Evolutionary conservation across 2,329 filamentous ascomycete species (phyloP).

Genomic region (Endothia cerciana): DNA sequence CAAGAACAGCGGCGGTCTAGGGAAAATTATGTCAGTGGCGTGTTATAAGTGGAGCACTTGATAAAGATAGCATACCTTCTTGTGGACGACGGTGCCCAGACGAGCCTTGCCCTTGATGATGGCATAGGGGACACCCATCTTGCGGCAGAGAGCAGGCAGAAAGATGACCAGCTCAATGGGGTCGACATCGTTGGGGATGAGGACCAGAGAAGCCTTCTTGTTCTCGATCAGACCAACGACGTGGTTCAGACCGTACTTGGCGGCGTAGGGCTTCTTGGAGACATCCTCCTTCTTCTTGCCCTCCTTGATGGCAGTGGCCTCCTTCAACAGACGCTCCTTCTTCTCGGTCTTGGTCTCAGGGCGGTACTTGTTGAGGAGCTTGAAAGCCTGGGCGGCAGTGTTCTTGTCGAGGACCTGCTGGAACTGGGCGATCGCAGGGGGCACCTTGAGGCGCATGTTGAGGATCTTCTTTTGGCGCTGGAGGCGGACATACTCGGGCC

Average conservation of each 20-base stretch:
- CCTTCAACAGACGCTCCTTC: conserved; percentile 98
- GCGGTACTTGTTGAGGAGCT: conserved; percentile 99
- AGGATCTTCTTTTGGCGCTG: conserved; percentile 95
- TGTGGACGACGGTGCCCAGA: conserved; percentile 98
- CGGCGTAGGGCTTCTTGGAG: conserved; percentile 98
- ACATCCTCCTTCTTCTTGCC: conserved; percentile 99
- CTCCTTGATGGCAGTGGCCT: conserved; percentile 96
- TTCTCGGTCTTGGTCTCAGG: conserved; percentile 99
- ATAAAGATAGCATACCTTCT: conserved; percentile 71
- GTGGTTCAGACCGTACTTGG: conserved; percentile 99
- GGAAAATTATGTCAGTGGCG: conserved; percentile 26
- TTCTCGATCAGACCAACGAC: conserved; percentile 97
- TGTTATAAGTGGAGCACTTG: background rate
- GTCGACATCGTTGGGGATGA: conserved; percentile 99
- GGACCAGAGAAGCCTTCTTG: conserved; percentile 98
- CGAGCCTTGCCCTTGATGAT: conserved; percentile 99
- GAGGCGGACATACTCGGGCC: conserved; percentile 98
- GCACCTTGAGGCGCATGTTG: conserved; percentile 97
- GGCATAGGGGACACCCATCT: conserved; percentile 99
- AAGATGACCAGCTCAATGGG: conserved; percentile 99
- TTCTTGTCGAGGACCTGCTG: conserved; percentile 95
- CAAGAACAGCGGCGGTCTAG: conserved; percentile 94
- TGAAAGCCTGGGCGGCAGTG: conserved; percentile 95
- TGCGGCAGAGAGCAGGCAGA: conserved; percentile 97
- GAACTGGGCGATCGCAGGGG: conserved; percentile 96